Conservation (phyloP, 1,139 yeast species). For the Candida labiduridarum region DNA sequence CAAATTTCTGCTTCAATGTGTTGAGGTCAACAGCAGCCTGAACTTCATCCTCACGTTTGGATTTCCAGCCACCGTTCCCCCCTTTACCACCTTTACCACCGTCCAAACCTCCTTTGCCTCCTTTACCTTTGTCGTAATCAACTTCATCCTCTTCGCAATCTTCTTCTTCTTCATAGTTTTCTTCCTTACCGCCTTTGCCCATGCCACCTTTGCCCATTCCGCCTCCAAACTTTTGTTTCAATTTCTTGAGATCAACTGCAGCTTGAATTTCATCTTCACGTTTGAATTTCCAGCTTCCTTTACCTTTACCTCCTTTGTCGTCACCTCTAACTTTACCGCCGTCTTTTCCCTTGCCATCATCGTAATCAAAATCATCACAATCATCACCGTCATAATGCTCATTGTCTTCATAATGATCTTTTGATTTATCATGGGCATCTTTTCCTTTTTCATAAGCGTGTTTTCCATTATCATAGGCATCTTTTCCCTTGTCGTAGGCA, state of each 20-base stretch:
- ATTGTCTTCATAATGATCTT: not conserved
- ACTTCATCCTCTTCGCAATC: not conserved
- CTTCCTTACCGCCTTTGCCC: not conserved
- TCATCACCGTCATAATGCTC: not conserved
- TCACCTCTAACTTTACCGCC: too few species aligned
- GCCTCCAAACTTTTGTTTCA: constrained; percentile 2
- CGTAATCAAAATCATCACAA: not conserved
- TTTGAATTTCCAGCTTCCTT: not conserved
- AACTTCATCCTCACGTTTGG: constrained; percentile 5
- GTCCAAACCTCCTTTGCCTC: constrained; percentile 3
- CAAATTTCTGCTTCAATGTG: constrained; percentile 4
- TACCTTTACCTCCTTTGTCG: not conserved
- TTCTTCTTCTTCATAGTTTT: not conserved
- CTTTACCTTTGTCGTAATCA: constrained; percentile 1
- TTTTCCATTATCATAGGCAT: not conserved
- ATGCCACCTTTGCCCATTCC: constrained; percentile 5
- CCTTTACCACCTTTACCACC: constrained; percentile 9
- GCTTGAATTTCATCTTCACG: not conserved
- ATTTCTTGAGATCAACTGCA: constrained; percentile 1
- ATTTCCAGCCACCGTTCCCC: constrained; percentile 2
- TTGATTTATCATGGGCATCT: not conserved
- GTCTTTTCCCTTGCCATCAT: not conserved
- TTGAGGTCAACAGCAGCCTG: constrained; percentile 4
- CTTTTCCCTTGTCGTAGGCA: not conserved
- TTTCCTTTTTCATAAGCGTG: not conserved